These are phyloP conservation scores for Hawksworthiomyces lignivorus DNA, from an alignment of 2,329 filamentous ascomycete species.

Conservation along the genomic window DNA sequence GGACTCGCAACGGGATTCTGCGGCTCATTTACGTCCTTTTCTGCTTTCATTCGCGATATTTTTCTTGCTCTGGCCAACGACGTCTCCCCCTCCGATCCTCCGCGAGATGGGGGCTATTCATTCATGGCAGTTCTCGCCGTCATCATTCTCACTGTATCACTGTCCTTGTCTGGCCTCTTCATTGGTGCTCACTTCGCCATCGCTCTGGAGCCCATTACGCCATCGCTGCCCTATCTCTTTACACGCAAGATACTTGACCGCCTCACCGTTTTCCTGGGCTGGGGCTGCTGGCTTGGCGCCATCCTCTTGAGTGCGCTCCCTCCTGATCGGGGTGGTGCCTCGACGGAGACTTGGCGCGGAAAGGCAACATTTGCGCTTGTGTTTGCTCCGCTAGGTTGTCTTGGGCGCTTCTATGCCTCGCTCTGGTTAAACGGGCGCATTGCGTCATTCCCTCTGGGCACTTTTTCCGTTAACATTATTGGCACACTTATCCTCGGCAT, in stretches of 20 bases:
- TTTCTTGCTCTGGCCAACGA: slow-evolving; percentile 71
- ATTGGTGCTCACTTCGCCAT: slow-evolving; percentile 69
- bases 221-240: slow-evolving; percentile 50
- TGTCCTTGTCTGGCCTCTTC: slow-evolving; percentile 63
- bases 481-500: slow-evolving; percentile 70
- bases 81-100: slow-evolving; percentile 39
- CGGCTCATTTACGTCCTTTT: slow-evolving; percentile 64
- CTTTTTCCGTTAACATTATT: slow-evolving; percentile 72
- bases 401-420: slow-evolving; percentile 67
- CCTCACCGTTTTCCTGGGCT: slow-evolving; percentile 54
- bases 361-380: slow-evolving; percentile 67
- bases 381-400: slow-evolving; percentile 74
- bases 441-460: slow-evolving; percentile 71
- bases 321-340: slow-evolving; percentile 42
- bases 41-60: slow-evolving; percentile 57
- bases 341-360: slow-evolving; percentile 62
- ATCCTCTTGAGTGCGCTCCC: slow-evolving; percentile 65
- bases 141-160: slow-evolving; percentile 60
- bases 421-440: slow-evolving; percentile 60
- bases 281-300: slow-evolving; percentile 71
- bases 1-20: slow-evolving; percentile 66
- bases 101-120: slow-evolving; percentile 66
- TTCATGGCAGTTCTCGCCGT: slow-evolving; percentile 76
- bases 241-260: slow-evolving; percentile 58
- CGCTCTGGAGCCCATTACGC: slow-evolving; percentile 48